Percentiles rank a stretch among this genome's conserved stretches.
Evolutionary conservation across 371 early-diverging fungal species (phyloP).

Genomic region (Chytridium lagenaria): DNA sequence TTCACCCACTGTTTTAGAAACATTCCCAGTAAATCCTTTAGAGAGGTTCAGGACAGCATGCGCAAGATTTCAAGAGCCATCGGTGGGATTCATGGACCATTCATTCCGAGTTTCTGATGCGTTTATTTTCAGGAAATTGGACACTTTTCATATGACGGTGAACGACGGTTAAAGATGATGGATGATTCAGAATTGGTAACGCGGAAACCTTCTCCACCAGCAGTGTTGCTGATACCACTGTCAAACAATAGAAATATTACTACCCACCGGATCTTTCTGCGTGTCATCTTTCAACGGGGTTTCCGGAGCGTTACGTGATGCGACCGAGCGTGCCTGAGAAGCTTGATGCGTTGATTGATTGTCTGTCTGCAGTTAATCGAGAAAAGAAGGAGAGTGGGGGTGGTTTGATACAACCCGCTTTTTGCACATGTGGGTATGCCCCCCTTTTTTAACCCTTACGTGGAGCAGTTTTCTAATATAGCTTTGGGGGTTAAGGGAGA

Average conservation of each 20-base stretch:
- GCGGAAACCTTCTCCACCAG: neutral
- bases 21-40: neutral
- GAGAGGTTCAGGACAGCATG: neutral
- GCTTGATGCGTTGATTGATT: slow-evolving; percentile 79
- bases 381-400: slow-evolving; percentile 15
- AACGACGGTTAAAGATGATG: slow-evolving; percentile 68
- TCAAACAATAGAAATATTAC: slow-evolving; percentile 82
- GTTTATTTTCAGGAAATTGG: slow-evolving; percentile 60
- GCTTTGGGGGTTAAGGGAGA: slow-evolving; percentile 52
- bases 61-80: slow-evolving; percentile 15
- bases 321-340: slow-evolving; percentile 75
- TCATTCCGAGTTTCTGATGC: too few species aligned
- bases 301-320: slow-evolving; percentile 66
- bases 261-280: slow-evolving; percentile 58
- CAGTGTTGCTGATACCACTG: too few species aligned
- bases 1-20: neutral
- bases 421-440: slow-evolving; percentile 51
- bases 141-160: slow-evolving; percentile 75
- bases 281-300: slow-evolving; percentile 59
- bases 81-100: too few species aligned
- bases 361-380: slow-evolving; percentile 55
- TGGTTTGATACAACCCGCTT: slow-evolving; percentile 35
- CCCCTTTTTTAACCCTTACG: neutral
- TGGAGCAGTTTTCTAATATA: neutral
- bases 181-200: slow-evolving; percentile 68